A percentile compares a stretch with the other conserved stretches of the same genome.
phyloP scores from a whole-genome alignment of 2,329 filamentous ascomycete genomes.

The Nannizzia gypsea region DNA sequence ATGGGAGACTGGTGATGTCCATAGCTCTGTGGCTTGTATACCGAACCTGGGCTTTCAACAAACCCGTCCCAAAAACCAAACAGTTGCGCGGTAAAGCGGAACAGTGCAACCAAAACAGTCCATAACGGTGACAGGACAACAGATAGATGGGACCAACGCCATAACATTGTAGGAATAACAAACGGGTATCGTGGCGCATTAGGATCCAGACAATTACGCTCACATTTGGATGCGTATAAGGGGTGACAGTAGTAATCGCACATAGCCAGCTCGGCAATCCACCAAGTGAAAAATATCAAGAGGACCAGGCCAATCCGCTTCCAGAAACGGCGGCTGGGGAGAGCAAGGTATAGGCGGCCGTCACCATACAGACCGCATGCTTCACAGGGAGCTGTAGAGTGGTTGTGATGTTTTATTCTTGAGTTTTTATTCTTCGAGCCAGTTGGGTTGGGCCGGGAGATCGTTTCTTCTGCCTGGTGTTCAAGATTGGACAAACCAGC shows the following conservation, averaged over 20 bases:
- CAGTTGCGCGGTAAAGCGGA: slow-evolving; percentile 24
- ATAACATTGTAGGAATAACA: slow-evolving; percentile 45
- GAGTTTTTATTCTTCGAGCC: slow-evolving; percentile 11
- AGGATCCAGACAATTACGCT: slow-evolving; percentile 39
- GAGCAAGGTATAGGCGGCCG: slow-evolving; percentile 21
- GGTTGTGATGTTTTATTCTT: slow-evolving; percentile 5
- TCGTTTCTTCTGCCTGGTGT: slow-evolving; percentile 21
- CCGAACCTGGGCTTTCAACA: slow-evolving; percentile 21
- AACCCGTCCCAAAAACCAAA: slow-evolving; percentile 34
- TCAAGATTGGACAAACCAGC: slow-evolving; percentile 31
- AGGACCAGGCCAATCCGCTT: slow-evolving; percentile 29
- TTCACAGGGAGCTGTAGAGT: slow-evolving; percentile 16
- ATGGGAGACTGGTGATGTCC: neutral
- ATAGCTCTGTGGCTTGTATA: neutral
- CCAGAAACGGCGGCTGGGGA: slow-evolving; percentile 30
- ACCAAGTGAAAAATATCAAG: slow-evolving; percentile 37
- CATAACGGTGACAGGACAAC: slow-evolving; percentile 18
- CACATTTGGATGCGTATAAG: slow-evolving; percentile 36
- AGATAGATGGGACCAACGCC: slow-evolving; percentile 33
- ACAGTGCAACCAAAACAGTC: slow-evolving; percentile 22
- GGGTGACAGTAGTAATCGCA: slow-evolving; percentile 43
- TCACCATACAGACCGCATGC: slow-evolving; percentile 19
- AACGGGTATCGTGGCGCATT: slow-evolving; percentile 45
- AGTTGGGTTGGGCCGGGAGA: slow-evolving; percentile 8
- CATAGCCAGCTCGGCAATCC: slow-evolving; percentile 37